These are phyloP conservation scores for Raddia distichophylla DNA, from an alignment of 176 grass and related monocot species.

Conservation along the genomic window DNA sequence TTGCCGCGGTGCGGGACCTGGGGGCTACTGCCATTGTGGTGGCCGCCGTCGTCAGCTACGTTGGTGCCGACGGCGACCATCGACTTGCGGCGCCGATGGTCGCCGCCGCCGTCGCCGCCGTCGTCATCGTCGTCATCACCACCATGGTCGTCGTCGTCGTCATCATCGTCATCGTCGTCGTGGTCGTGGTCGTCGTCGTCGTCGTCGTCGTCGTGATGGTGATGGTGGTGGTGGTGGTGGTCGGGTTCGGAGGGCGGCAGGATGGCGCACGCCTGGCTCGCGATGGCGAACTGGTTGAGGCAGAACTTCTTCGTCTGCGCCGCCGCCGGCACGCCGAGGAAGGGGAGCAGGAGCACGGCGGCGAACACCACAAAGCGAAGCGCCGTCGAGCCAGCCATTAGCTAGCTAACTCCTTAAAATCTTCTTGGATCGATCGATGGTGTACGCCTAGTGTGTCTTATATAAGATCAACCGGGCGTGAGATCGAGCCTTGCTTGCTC, in stretches of 20 bases:
- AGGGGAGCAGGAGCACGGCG: conserved; percentile 42
- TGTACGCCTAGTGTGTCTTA: neutral
- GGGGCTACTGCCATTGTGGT: neutral
- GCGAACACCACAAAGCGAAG: conserved; percentile 39
- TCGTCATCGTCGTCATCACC: neutral
- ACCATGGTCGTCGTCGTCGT: neutral
- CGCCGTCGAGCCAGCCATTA: conserved; percentile 26
- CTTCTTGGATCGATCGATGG: conserved; percentile 18
- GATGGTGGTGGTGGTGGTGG: neutral
- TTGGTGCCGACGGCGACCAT: conserved; percentile 35
- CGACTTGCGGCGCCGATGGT: neutral
- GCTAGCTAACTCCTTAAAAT: neutral
- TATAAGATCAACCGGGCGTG: neutral
- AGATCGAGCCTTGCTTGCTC: neutral
- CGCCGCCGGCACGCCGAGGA: conserved; percentile 16
- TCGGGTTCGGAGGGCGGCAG: conserved; percentile 44
- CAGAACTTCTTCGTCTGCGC: conserved; percentile 64
- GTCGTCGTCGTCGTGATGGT: conserved; percentile 14
- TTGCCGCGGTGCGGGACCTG: neutral
- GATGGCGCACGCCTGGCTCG: conserved; percentile 76
- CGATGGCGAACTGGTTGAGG: conserved; percentile 70
- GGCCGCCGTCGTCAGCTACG: neutral
- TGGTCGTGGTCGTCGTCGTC: neutral
- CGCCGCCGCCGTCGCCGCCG: neutral
- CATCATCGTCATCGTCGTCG: neutral